phyloP scores from a whole-genome alignment of 1,139 yeast genomes.

The Candida freyschussii region DNA sequence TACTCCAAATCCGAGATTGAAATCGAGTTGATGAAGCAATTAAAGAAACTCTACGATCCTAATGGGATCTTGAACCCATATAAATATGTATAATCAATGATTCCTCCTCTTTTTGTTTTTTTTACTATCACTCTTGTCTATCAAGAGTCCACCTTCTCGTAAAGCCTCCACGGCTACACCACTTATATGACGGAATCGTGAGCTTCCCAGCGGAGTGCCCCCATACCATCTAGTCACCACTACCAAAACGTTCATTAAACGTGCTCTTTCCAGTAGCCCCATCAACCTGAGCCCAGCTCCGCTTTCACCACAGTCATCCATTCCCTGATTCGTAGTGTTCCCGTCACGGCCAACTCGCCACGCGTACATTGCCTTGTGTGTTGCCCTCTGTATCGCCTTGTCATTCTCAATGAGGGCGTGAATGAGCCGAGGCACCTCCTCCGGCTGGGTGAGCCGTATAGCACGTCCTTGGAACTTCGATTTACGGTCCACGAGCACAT shows the following conservation, averaged over 20 bases:
- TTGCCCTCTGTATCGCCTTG: slow-evolving; percentile 43
- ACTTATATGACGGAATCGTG: slow-evolving; percentile 59
- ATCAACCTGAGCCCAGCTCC: slow-evolving; percentile 58
- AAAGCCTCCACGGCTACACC: slow-evolving; percentile 44
- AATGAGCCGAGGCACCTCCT: slow-evolving; percentile 39
- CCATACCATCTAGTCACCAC: slow-evolving; percentile 75
- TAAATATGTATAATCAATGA: slow-evolving; percentile 49
- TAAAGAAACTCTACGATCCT: slow-evolving; percentile 84
- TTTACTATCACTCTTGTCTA: slow-evolving; percentile 3
- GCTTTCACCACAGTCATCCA: slow-evolving; percentile 58
- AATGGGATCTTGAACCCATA: slow-evolving; percentile 89
- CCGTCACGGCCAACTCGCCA: slow-evolving; percentile 48
- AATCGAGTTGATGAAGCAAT: slow-evolving; percentile 64
- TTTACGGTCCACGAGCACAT: slow-evolving; percentile 35
- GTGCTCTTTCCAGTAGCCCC: slow-evolving; percentile 42
- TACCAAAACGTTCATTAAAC: slow-evolving; percentile 48
- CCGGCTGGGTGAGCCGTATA: slow-evolving; percentile 32
- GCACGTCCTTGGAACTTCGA: slow-evolving; percentile 62
- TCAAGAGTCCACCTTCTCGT: slow-evolving; percentile 18
- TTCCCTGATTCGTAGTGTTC: slow-evolving; percentile 39
- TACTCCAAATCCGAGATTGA: slow-evolving; percentile 74
- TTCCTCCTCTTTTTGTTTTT: slow-evolving; percentile 8
- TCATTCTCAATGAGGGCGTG: slow-evolving; percentile 37
- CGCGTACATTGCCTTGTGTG: slow-evolving; percentile 66
- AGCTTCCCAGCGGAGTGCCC: slow-evolving; percentile 60